Conservation (phyloP, 2,329 filamentous ascomycete species). For the Fonsecaea pugnacius region DNA sequence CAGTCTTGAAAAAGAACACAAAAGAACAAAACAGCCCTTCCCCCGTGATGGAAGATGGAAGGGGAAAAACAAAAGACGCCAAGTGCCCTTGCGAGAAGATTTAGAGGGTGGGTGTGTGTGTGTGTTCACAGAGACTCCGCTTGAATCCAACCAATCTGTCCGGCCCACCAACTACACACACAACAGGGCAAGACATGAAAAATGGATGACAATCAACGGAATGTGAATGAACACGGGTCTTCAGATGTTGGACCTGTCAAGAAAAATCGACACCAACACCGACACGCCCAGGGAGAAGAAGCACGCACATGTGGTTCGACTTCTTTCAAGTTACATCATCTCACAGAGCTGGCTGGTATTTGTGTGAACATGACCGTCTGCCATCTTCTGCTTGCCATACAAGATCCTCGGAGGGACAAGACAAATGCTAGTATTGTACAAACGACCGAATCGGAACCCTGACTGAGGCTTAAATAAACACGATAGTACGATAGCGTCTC, state of each 20-base stretch:
- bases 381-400: neutral
- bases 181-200: neutral
- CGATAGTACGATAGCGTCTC: neutral
- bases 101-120: neutral
- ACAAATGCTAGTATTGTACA: neutral
- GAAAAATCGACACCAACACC: neutral
- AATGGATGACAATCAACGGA: neutral
- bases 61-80: neutral
- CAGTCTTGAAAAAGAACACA: slow-evolving; percentile 1
- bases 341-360: neutral
- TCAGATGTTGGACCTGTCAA: neutral
- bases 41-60: neutral
- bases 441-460: neutral
- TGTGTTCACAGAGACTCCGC: neutral
- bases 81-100: neutral
- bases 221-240: too few relatives aligned
- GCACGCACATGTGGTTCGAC: neutral
- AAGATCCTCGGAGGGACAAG: neutral
- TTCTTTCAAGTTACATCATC: neutral
- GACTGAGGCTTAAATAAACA: neutral
- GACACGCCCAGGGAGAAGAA: neutral
- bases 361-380: neutral
- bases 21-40: neutral
- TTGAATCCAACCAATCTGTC: too few relatives aligned
- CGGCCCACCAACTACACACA: too few relatives aligned